Base-by-base conservation (phyloP, 164 flowering plant genomes). In the Paratinospora sagittata region DNA sequence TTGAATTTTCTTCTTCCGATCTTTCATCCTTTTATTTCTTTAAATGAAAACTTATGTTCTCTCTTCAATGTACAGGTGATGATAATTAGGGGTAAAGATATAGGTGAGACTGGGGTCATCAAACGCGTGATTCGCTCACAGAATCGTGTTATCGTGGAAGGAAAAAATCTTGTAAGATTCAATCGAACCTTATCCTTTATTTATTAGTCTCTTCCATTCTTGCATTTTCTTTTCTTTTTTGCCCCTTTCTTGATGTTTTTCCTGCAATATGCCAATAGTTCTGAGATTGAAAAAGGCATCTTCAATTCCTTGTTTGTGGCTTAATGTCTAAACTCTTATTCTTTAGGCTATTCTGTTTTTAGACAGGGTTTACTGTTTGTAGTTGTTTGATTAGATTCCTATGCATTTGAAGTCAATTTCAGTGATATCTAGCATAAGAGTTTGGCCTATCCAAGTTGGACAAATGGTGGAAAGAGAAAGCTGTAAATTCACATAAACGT, bases 61-160 rank as follows among this genome's bases (percentile, higher is more conserved):
- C 17, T 64, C 26, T 23, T 37, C 73, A 30, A 7, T 65, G 69
- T 26, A 16, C 76, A 92, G 98, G 98, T 95, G 65, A 88, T 92
- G 92, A 88, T 95, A 63, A 95, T 81, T 30, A 84, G 94, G 70
- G 97, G 98, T 11, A 95, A 95, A 75, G 96, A 91, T 83, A 86
- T 74, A 78, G 97, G 97, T 8, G 94, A 89, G 74, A 85, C 87
- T 34, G 97, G 97, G 23, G 24, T 82, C 43, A 82, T 95, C 55
- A 95, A 95, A 84, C 97, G 97, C 19, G 98, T 95, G 19, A 73
- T 92, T 73, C 94, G 94, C 57, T 85, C 98, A 67, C 98, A 95
- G 75, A 95, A 95, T 79, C 96, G 93, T 70, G 89, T 95, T n/a
- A 87, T 95, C 74, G 91, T 95, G 37, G 97, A 95, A 73, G 98